A percentile compares a stretch with the other conserved stretches of the same genome.
phyloP scores from a whole-genome alignment of 352 stramenopile genomes.

The Pythium grandisporangium region DNA sequence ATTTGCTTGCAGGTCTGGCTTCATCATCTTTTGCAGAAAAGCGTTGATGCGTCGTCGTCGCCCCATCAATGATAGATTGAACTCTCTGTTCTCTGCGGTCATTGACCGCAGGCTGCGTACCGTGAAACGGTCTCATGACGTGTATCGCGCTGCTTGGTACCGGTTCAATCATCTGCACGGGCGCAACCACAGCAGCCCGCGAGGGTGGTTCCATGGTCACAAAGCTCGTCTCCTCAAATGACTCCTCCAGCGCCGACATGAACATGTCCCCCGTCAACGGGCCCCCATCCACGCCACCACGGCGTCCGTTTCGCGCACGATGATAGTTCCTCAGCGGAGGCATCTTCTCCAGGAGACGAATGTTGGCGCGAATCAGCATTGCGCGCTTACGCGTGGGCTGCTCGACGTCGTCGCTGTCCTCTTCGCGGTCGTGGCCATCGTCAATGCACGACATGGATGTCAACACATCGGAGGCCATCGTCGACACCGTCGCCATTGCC shows the following conservation, averaged over 20 bases:
- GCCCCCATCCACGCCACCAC: constrained; percentile 55
- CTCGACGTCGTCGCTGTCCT: constrained; percentile 6
- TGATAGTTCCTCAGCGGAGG: constrained; percentile 50
- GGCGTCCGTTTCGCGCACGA: constrained; percentile 38
- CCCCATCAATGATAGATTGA: too few species aligned
- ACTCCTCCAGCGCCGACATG: constrained; percentile 55
- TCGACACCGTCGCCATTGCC: constrained; percentile 3
- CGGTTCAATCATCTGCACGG: constrained; percentile 11
- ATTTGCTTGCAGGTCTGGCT: constrained; percentile 11
- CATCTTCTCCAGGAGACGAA: constrained; percentile 65
- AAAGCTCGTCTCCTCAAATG: constrained; percentile 65
- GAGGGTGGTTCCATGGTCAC: constrained; percentile 30
- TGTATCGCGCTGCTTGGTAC: too few species aligned
- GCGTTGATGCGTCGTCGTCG: too few species aligned
- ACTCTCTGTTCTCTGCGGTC: too few species aligned
- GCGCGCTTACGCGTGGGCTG: constrained; percentile 28
- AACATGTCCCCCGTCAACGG: constrained; percentile 19
- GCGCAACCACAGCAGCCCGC: constrained; percentile 31
- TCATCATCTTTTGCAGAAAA: constrained; percentile 15
- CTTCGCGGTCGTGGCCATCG: not conserved
- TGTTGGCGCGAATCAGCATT: constrained; percentile 41
- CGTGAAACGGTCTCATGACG: too few species aligned
- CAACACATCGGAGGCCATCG: constrained; percentile 8
- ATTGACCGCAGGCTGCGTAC: constrained; percentile 5
- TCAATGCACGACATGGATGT: not conserved